Percentiles rank a stretch among this genome's conserved stretches.
Evolutionary conservation across 2,329 filamentous ascomycete genomes (phyloP).

Genomic region (Beauveria medogensis): DNA sequence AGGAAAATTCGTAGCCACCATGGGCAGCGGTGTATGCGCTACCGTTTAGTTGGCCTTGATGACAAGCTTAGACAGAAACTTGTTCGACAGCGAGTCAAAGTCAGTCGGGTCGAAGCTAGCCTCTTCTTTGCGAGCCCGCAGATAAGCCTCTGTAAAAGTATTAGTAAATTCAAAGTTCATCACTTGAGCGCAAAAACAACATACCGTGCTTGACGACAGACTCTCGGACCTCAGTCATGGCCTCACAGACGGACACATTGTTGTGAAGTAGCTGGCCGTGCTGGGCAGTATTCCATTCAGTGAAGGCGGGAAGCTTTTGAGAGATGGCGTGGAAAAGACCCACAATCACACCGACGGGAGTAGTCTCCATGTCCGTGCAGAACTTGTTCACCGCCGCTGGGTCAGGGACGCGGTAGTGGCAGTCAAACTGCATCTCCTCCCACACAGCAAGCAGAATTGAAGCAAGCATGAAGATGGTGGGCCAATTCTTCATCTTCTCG

Average conservation of each 20-base stretch:
- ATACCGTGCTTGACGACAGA: constrained; percentile 92
- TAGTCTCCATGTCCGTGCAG: constrained; percentile 93
- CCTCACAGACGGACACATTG: constrained; percentile 85
- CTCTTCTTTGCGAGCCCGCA: constrained; percentile 63
- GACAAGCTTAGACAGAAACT: constrained; percentile 92
- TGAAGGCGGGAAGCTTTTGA: constrained; percentile 86
- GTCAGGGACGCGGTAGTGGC: constrained; percentile 88
- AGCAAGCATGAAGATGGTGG: constrained; percentile 95
- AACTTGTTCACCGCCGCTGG: constrained; percentile 82
- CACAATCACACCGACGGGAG: constrained; percentile 90
- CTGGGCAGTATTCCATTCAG: constrained; percentile 88
- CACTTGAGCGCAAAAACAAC: constrained; percentile 24
- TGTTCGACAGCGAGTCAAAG: constrained; percentile 94
- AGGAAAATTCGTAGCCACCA: constrained; percentile 9
- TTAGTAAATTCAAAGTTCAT: background rate
- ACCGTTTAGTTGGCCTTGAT: constrained; percentile 74
- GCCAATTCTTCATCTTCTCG: constrained; percentile 97
- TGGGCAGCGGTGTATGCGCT: background rate
- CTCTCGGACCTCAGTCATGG: constrained; percentile 89
- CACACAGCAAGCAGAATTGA: constrained; percentile 89
- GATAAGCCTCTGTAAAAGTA: constrained; percentile 62
- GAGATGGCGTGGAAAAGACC: constrained; percentile 97
- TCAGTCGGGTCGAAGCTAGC: constrained; percentile 83
- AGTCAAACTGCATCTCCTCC: constrained; percentile 99
- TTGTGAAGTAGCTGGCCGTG: constrained; percentile 87